Evolutionary conservation across 371 early-diverging fungal species (phyloP), one percentile per base, ranked within the genome.

Genomic region (Fennellomyces sp.): DNA sequence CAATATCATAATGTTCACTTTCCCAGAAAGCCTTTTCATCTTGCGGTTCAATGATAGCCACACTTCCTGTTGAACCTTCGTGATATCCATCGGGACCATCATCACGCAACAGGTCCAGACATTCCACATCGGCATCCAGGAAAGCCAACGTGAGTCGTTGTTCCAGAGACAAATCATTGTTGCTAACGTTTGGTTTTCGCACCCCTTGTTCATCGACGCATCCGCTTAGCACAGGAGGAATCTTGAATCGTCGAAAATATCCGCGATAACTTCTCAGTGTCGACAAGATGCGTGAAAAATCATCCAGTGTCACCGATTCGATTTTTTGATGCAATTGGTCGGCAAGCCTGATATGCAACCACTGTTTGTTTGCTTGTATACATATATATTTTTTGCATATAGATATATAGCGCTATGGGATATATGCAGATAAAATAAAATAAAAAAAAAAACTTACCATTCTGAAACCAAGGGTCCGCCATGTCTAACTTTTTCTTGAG

Each of bases 31-130:
- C 63, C 21, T 56, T 62, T 11, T 61, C 67, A 35, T 85, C 86
- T 25, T 68, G 69, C 0, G 87, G 78, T 61, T 84, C 83, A 8
- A 88, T 64, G 56, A 88, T 71, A 10, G 83, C 88, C 1, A 83
- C 52, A 12, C 84, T 82, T 0, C 86, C 88, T 10, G 88, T 88
- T 0, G 88, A 86, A 0, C 88, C 88, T 51, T 80, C 82, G 15
- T 68, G 55, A 17, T 61, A 54, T 19, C 31, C 45, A n/a, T 61
- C 61, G 0, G 61, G 61, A 3, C 55, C 61, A 31, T 72, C 64
- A 23, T 67, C 76, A 38, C 73, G 56, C 28, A 70, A 62, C n/a
- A 60, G 23, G 50, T 69, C 61, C 6, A 78, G 39, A 25, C 72
- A 68, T n/a, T 69, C 66, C 0, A 68, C 56, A 52, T 88, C 88